These are phyloP conservation scores for Gorgonomyces haynaldii DNA, from an alignment of 192 early-diverging fungal species.

Conservation along the genomic window DNA sequence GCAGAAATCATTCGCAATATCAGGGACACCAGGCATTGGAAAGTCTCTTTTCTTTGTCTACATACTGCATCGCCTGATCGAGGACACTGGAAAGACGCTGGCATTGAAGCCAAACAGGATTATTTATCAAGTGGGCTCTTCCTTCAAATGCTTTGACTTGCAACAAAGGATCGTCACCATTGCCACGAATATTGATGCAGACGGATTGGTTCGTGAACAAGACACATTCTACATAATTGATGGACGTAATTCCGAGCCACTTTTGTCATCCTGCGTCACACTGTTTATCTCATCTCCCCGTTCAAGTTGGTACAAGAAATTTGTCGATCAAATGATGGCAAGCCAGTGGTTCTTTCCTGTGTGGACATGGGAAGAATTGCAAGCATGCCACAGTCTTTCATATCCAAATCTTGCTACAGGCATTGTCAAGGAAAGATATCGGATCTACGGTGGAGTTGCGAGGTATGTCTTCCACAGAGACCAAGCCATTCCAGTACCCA, in stretches of 20 bases:
- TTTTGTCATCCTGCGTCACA: slow-evolving; percentile 5
- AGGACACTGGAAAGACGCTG: slow-evolving; percentile 6
- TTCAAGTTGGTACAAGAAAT: slow-evolving; percentile 10
- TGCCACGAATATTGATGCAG: slow-evolving; percentile 1
- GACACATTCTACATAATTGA: slow-evolving; percentile 18
- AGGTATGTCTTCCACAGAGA: slow-evolving; percentile 13
- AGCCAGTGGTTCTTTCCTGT: slow-evolving; percentile 13
- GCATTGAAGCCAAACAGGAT: slow-evolving; percentile 6
- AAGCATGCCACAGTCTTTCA: slow-evolving; percentile 8
- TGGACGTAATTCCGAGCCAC: slow-evolving; percentile 11
- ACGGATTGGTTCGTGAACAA: slow-evolving; percentile 2
- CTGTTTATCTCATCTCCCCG: slow-evolving; percentile 15
- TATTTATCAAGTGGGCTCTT: no score
- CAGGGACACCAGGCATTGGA: slow-evolving; percentile 18
- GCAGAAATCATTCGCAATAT: slow-evolving; percentile 15
- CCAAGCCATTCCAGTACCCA: slow-evolving; percentile 4
- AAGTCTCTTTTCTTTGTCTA: slow-evolving; percentile 20
- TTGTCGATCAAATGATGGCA: slow-evolving; percentile 11
- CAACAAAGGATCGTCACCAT: slow-evolving; percentile 6
- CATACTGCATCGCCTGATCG: slow-evolving; percentile 15
- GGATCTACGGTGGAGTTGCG: slow-evolving; percentile 17
- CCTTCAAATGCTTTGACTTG: no score
- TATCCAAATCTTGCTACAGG: slow-evolving; percentile 7
- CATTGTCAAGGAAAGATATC: slow-evolving; percentile 11
- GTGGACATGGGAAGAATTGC: slow-evolving; percentile 10